Percentiles rank a stretch among this genome's conserved stretches.
phyloP scores from a whole-genome alignment of 495 filamentous ascomycete genomes.

The Penicillium waksmanii region DNA sequence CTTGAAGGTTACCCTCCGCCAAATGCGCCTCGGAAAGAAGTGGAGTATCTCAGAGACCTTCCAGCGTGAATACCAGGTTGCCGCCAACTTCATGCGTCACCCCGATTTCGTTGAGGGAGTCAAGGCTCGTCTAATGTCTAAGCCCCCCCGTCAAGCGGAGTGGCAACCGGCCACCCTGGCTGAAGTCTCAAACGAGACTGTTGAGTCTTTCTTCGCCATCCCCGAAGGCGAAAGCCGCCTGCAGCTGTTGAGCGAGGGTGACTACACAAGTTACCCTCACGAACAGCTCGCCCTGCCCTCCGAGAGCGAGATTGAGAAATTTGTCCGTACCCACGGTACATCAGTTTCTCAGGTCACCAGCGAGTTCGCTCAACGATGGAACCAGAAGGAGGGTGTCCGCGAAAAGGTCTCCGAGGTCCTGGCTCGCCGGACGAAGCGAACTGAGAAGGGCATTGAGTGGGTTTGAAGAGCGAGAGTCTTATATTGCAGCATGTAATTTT shows the following conservation, averaged over 20 bases:
- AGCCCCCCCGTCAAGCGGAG: constrained; percentile 57
- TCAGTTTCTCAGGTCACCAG: constrained; percentile 22
- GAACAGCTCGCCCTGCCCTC: constrained; percentile 67
- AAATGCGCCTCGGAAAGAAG: constrained; percentile 71
- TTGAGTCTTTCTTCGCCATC: constrained; percentile 64
- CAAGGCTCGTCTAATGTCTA: constrained; percentile 70
- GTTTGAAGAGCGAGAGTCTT: constrained; percentile 18
- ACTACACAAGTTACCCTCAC: constrained; percentile 74
- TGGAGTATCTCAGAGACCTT: constrained; percentile 87
- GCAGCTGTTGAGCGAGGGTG: constrained; percentile 51
- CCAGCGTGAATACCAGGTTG: constrained; percentile 77
- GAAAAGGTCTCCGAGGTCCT: constrained; percentile 48
- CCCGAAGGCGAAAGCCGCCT: constrained; percentile 49
- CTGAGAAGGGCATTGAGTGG: constrained; percentile 34
- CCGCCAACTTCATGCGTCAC: constrained; percentile 80
- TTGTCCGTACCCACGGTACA: constrained; percentile 41
- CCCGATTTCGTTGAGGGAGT: constrained; percentile 91
- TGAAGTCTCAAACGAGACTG: constrained; percentile 55
- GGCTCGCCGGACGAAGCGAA: constrained; percentile 29
- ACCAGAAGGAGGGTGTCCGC: constrained; percentile 43
- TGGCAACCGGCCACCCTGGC: constrained; percentile 76
- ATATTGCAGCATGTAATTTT: constrained; percentile 31
- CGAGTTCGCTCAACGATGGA: constrained; percentile 36
- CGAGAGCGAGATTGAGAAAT: constrained; percentile 67
- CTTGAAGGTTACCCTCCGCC: constrained; percentile 77